Percentiles rank a stretch among this genome's conserved stretches.
phyloP scores from a whole-genome alignment of 345 rosid species.

The Clarkia xantiana region DNA sequence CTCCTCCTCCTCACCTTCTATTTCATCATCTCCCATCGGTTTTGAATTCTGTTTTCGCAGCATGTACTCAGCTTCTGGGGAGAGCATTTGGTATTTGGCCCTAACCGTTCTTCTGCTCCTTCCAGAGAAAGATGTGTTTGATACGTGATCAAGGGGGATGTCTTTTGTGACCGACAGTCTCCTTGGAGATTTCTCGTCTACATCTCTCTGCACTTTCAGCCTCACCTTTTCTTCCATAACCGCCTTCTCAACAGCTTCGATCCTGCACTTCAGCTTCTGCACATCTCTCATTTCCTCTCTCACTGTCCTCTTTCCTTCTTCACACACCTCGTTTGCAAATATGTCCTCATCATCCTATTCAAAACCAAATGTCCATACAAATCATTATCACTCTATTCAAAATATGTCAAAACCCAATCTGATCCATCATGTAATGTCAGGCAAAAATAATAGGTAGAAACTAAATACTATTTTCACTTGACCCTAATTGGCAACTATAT shows the following conservation, averaged over 20 bases:
- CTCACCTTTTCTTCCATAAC: conserved; percentile 37
- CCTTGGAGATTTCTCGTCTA: conserved; percentile 10
- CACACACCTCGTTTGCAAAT: conserved; percentile 5
- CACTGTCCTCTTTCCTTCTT: conserved; percentile 13
- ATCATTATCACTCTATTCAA: background rate
- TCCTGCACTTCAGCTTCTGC: conserved; percentile 33
- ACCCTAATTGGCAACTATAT: too few species aligned
- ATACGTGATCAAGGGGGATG: conserved; percentile 53
- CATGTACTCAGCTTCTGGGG: too few species aligned
- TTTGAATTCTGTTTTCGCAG: conserved; percentile 2
- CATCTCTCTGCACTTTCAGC: conserved; percentile 20
- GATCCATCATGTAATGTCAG: too few species aligned
- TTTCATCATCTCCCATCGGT: conserved; percentile 9
- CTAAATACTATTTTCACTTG: too few species aligned
- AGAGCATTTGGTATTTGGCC: conserved; percentile 9
- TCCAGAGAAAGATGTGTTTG: conserved; percentile 36
- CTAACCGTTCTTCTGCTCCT: conserved; percentile 26
- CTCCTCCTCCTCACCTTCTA: conserved; percentile 36
- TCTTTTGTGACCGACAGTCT: conserved; percentile 41
- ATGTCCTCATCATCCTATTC: conserved; percentile 12
- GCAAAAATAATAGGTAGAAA: too few species aligned
- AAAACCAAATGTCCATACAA: background rate
- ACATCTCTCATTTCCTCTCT: conserved; percentile 32
- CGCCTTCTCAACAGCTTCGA: conserved; percentile 42
- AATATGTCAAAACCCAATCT: too few species aligned